Conservation (phyloP, 2,329 filamentous ascomycete species). For the Coniochaeta sp. region DNA sequence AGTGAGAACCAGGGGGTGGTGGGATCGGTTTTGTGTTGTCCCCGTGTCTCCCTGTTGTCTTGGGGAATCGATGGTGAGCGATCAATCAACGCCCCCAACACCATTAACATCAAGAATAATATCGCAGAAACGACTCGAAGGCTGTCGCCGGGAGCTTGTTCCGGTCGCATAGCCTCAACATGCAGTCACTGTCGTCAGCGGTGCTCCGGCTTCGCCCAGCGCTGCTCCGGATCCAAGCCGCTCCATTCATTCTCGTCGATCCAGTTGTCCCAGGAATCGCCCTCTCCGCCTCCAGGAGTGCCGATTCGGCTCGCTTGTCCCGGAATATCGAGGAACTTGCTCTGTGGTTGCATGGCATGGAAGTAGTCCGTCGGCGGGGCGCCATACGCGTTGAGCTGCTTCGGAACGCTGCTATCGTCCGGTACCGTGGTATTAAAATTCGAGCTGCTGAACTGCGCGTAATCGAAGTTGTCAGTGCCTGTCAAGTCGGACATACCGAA, state of each 20-base stretch:
- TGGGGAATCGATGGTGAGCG: neutral
- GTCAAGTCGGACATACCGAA: neutral
- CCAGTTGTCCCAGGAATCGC: conserved; percentile 5
- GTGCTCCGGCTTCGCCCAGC: neutral
- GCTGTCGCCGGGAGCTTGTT: neutral
- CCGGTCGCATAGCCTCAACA: neutral
- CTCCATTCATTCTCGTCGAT: conserved; percentile 1
- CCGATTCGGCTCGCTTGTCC: conserved; percentile 3
- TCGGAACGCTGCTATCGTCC: neutral
- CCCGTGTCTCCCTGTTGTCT: neutral
- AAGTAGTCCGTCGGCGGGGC: neutral
- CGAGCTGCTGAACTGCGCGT: neutral
- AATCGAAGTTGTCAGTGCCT: neutral
- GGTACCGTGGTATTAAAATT: neutral
- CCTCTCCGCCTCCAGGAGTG: conserved; percentile 6
- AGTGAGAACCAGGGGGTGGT: neutral
- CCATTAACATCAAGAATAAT: neutral
- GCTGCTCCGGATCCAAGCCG: neutral
- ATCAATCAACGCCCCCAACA: neutral
- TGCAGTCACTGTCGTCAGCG: neutral
- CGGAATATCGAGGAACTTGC: neutral
- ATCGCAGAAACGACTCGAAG: neutral
- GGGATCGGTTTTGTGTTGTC: too few relatives aligned
- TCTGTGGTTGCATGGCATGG: neutral
- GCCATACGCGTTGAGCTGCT: neutral